Base-by-base conservation (phyloP, 1,284 basidiomycete genomes). In the Sporisorium scitamineum region DNA sequence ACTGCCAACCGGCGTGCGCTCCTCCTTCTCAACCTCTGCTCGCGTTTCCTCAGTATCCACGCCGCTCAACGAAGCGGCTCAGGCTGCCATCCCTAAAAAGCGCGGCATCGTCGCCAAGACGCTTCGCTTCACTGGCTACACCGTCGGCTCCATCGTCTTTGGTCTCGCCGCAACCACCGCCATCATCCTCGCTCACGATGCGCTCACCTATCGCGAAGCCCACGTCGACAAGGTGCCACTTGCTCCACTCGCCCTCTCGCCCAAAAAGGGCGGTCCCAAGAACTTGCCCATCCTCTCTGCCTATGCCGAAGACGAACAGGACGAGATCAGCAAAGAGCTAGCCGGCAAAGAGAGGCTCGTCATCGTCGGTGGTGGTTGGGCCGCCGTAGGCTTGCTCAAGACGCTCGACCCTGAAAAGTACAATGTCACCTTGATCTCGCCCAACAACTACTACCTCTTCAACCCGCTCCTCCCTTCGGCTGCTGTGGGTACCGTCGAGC, bases 301-400 rank as follows among this genome's bases (percentile, higher is more conserved):
- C 14, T 73, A 70, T 24, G 61, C 80, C 7, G 64, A 74, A 9
- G 70, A 78, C 48, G 73, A 76, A 56, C 73, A 83, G 53, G 70
- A 76, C 16, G 58, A 68, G 22, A 8, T 61, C 9, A 56, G 54
- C 52, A 71, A 66, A 31, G 53, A 69, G 44, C 53, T 68, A 8
- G 59, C 70, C 13, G 44, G 24, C 13, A 85, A 85, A 63, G 81
- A 85, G 69, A 57, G 77, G 7, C 74, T 85, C n/a, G 84, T 85
- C 50, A 81, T 85, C 61, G 80, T 85, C 6, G 84, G 84, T 16
- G 83, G 84, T 39, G 84, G 84, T 22, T 85, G 84, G 84, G 84
- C 77, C 8, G 78, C 84, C 5, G 84, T 85, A 18, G 76, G 79
- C 13, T 69, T 85, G 32, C 74, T 85, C 57, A 69, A 68, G 37